Conservation (phyloP, 768 basidiomycete species). For the Cystobasidium tubakii region DNA sequence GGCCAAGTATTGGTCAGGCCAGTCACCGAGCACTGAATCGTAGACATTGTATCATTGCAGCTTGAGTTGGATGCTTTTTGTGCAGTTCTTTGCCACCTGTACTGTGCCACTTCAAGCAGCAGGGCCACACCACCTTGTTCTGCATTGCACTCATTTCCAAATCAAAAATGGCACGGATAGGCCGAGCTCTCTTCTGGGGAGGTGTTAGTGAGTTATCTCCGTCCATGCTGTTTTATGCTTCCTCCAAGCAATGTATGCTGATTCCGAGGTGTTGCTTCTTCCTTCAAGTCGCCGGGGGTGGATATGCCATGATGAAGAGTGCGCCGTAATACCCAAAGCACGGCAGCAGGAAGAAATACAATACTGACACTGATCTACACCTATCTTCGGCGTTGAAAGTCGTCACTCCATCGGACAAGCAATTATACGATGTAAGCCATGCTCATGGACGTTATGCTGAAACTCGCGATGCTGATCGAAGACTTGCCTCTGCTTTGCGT, state of each 20-base stretch:
- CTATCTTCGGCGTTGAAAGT: conserved; percentile 2
- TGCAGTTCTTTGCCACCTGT: not conserved
- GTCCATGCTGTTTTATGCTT: not conserved
- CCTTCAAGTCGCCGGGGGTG: not conserved
- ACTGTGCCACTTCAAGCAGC: too few relatives aligned
- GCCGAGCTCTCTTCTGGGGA: conserved; percentile 17
- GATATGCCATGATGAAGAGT: conserved; percentile 25
- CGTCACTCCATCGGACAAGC: conserved; percentile 25
- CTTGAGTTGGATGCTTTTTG: too few relatives aligned
- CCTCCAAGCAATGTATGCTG: not conserved
- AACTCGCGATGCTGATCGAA: conserved; percentile 17
- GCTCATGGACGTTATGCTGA: not conserved
- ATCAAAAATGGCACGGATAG: not conserved
- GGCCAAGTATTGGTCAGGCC: too few relatives aligned
- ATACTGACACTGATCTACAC: too few relatives aligned
- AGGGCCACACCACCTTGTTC: too few relatives aligned
- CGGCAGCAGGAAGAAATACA: not conserved
- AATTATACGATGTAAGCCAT: conserved; percentile 27
- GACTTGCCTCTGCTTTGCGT: not conserved
- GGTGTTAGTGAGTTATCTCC: conserved; percentile 4
- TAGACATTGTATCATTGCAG: too few relatives aligned
- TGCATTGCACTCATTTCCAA: not conserved
- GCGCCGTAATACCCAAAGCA: not conserved
- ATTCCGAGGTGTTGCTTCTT: not conserved
- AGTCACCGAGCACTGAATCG: too few relatives aligned